phyloP scores from a whole-genome alignment of 169 alveolate species.

The Toxoplasma gondii region DNA sequence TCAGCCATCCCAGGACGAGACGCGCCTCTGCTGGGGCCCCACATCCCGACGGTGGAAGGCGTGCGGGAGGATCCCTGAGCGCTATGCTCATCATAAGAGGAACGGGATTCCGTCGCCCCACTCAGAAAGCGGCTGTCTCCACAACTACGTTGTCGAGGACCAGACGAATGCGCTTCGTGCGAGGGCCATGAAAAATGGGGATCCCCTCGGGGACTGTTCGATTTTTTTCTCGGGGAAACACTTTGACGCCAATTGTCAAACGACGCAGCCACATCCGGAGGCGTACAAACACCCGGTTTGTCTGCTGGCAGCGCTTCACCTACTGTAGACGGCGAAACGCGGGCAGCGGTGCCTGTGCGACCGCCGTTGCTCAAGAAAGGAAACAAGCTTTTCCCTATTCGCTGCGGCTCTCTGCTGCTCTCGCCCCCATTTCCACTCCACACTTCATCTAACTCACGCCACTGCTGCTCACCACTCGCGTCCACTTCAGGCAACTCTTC shows the following conservation, averaged over 20 bases:
- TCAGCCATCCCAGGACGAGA: background rate
- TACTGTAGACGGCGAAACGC: background rate
- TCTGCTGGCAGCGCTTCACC: background rate
- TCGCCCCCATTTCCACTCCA: background rate
- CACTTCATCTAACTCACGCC: slow-evolving; percentile 14
- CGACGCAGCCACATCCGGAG: background rate
- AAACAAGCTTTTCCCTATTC: background rate
- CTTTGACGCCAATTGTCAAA: background rate
- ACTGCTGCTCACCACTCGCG: background rate
- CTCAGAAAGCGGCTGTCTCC: background rate
- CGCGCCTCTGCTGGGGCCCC: background rate
- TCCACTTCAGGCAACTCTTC: background rate
- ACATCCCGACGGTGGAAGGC: background rate
- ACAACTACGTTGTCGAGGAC: background rate
- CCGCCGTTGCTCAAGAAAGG: background rate
- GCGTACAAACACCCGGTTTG: background rate
- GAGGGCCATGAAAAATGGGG: background rate
- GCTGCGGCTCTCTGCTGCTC: background rate
- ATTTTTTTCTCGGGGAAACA: background rate
- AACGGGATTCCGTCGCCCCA: background rate
- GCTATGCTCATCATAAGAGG: background rate
- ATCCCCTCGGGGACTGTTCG: background rate
- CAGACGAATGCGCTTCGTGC: background rate
- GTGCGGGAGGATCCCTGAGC: background rate
- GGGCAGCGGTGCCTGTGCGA: background rate